Evolutionary conservation across 768 basidiomycete genomes (phyloP), one percentile per base, ranked within the genome.

Genomic region (Termitomyces sp.): DNA sequence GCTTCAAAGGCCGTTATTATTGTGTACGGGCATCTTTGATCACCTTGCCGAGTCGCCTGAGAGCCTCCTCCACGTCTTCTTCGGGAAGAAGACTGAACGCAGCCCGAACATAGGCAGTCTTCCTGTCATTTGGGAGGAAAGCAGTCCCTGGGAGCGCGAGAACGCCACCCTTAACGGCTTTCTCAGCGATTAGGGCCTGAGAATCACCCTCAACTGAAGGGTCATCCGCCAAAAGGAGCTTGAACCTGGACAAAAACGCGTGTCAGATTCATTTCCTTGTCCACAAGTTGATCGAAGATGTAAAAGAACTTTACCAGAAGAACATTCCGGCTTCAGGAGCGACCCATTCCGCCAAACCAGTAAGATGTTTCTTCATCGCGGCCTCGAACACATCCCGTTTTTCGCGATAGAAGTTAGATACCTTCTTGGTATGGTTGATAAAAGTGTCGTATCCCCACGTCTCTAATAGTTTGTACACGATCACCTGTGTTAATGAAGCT

Each of bases 301-400:
- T 67, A 56, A 41, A 32, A 19, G 5, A 65, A 74, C 84, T 10
- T n/a, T 48, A 82, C 88, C 90, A 94, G 68, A 91, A 83, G 75
- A 94, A 95, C 90, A 95, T 91, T 54, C 89, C 87, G n/a, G 87
- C 82, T 63, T 84, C 80, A 5, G 89, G 89, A 0, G 73, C 68
- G 41, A 66, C 72, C 86, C 85, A 88, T 70, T 86, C 81, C 16
- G 83, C 91, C 39, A 94, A 72, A 3, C 84, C 90, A 35, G 75
- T 73, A 17, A 95, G 80, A 67, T 94, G 83, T 59, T 76, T 79
- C 59, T 78, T 73, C 72, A 93, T 81, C 47, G 85, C 83, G 5
- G 66, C 71, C 66, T 91, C 85, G 66, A 95, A 94, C 16, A 82
- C 73, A 64, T 91, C 84, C 52, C 89, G 76, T 67, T 84, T 85